Percentiles rank a stretch among this genome's conserved stretches.
These are phyloP conservation scores for Phytophthora fragariae DNA, from an alignment of 352 stramenopile species.

Conservation along the genomic window DNA sequence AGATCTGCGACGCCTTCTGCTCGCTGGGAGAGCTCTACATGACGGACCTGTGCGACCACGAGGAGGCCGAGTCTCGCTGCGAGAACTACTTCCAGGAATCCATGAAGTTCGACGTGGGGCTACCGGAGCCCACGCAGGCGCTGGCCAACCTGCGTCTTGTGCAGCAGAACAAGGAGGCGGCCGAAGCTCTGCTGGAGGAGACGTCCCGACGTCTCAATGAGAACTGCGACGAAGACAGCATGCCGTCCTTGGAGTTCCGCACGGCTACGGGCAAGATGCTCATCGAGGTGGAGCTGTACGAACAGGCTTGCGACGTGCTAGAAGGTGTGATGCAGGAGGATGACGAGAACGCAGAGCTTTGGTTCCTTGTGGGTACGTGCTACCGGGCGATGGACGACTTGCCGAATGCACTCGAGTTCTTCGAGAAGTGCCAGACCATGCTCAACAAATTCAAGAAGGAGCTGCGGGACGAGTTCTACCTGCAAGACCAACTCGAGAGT, in stretches of 20 bases:
- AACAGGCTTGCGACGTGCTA: slow-evolving; percentile 82
- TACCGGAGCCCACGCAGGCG: slow-evolving; percentile 94
- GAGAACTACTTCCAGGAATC: slow-evolving; percentile 92
- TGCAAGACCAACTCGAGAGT: slow-evolving; percentile 83
- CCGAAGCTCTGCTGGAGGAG: slow-evolving; percentile 90
- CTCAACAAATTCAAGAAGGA: slow-evolving; percentile 85
- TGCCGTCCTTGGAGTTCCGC: slow-evolving; percentile 89
- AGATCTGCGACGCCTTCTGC: slow-evolving; percentile 95
- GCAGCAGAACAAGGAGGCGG: slow-evolving; percentile 92
- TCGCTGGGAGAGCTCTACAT: slow-evolving; percentile 97
- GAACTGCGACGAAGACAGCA: slow-evolving; percentile 69
- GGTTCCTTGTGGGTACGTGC: slow-evolving; percentile 90
- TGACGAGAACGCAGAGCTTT: slow-evolving; percentile 91
- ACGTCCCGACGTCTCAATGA: slow-evolving; percentile 92
- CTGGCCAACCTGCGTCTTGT: slow-evolving; percentile 95
- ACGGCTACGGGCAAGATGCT: slow-evolving; percentile 85
- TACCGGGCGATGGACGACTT: slow-evolving; percentile 89
- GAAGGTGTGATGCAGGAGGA: slow-evolving; percentile 91
- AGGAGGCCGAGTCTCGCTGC: slow-evolving; percentile 94
- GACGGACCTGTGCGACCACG: slow-evolving; percentile 95
- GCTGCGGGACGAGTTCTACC: slow-evolving; percentile 71
- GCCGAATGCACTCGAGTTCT: slow-evolving; percentile 85
- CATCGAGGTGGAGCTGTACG: slow-evolving; percentile 88
- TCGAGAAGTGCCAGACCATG: slow-evolving; percentile 82
- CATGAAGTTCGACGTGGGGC: slow-evolving; percentile 90